Percentiles rank a stretch among this genome's conserved stretches.
phyloP scores from a whole-genome alignment of 2,329 filamentous ascomycete genomes.

The Bretziella fagacearum region DNA sequence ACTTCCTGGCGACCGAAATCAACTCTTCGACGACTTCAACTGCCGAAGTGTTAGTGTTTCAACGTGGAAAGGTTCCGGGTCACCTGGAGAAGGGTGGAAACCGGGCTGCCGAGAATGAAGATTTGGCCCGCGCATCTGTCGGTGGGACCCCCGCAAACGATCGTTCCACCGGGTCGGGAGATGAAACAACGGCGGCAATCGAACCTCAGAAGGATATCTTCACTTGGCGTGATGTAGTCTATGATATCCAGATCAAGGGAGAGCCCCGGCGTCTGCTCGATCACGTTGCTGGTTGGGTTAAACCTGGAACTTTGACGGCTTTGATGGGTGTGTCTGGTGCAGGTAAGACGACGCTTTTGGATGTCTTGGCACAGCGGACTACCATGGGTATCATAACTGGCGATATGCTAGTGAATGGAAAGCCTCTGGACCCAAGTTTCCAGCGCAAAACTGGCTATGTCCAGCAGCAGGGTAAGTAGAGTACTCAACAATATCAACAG shows the following conservation, averaged over 20 bases:
- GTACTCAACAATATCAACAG: slow-evolving; percentile 6
- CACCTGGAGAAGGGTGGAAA: slow-evolving; percentile 23
- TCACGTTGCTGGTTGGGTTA: slow-evolving; percentile 82
- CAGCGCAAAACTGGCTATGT: slow-evolving; percentile 87
- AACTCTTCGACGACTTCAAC: slow-evolving; percentile 46
- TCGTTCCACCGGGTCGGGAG: not conserved
- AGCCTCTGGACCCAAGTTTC: slow-evolving; percentile 60
- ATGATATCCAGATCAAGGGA: slow-evolving; percentile 54
- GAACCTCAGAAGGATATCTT: slow-evolving; percentile 43
- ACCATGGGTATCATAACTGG: slow-evolving; percentile 81
- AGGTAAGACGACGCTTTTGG: slow-evolving; percentile 83
- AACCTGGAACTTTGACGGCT: slow-evolving; percentile 76
- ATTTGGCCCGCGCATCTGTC: slow-evolving; percentile 17
- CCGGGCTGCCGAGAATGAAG: slow-evolving; percentile 20
- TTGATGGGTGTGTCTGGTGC: slow-evolving; percentile 85
- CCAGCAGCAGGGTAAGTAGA: slow-evolving; percentile 39
- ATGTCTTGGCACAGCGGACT: slow-evolving; percentile 69
- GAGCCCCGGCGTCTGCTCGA: slow-evolving; percentile 62
- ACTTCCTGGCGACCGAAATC: slow-evolving; percentile 46
- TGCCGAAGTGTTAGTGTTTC: slow-evolving; percentile 54
- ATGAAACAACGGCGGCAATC: slow-evolving; percentile 17
- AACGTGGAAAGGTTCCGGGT: slow-evolving; percentile 33
- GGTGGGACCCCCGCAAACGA: slow-evolving; percentile 17
- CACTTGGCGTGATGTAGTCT: slow-evolving; percentile 64
- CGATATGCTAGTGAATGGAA: slow-evolving; percentile 54